Percentiles rank a stretch among this genome's conserved stretches.
Conservation (phyloP, 805 yeast genomes). For the Cyberlindnera saturnus region DNA sequence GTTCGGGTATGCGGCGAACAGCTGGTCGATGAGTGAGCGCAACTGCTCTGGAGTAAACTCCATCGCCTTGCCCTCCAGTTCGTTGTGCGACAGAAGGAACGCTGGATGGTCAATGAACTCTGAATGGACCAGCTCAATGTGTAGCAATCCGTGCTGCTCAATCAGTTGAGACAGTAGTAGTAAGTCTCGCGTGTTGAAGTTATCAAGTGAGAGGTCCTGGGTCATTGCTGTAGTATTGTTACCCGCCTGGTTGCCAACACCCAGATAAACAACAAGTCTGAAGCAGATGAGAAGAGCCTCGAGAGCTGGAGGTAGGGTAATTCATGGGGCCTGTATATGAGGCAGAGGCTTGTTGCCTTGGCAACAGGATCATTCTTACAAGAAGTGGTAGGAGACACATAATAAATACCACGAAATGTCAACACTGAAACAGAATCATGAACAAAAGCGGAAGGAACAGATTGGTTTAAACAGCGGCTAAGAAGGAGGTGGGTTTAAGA, state of each 20-base stretch:
- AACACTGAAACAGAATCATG: no score
- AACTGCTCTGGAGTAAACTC: conserved; percentile 7
- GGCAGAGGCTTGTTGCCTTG: no score
- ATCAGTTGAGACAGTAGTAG: conserved; percentile 18
- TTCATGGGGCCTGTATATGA: no score
- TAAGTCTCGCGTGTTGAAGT: conserved; percentile 18
- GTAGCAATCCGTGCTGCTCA: conserved; percentile 16
- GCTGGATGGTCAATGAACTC: conserved; percentile 17
- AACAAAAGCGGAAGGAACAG: no score
- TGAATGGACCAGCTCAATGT: conserved; percentile 9
- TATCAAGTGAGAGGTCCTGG: conserved; percentile 4
- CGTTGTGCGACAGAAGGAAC: conserved; percentile 20
- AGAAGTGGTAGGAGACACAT: no score
- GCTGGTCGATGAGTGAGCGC: conserved; percentile 1
- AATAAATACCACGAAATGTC: no score
- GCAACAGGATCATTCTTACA: no score
- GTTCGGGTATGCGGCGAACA: conserved; percentile 6
- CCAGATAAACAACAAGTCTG: no score
- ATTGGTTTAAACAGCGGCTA: no score
- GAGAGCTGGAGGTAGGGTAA: no score
- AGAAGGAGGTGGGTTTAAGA: no score
- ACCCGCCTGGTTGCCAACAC: neutral
- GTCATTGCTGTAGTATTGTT: neutral
- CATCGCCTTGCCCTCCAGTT: conserved; percentile 7
- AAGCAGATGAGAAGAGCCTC: no score